A percentile compares a stretch with the other conserved stretches of the same genome.
Conservation (phyloP, 169 alveolate species). For the Eimeria brunetti region DNA sequence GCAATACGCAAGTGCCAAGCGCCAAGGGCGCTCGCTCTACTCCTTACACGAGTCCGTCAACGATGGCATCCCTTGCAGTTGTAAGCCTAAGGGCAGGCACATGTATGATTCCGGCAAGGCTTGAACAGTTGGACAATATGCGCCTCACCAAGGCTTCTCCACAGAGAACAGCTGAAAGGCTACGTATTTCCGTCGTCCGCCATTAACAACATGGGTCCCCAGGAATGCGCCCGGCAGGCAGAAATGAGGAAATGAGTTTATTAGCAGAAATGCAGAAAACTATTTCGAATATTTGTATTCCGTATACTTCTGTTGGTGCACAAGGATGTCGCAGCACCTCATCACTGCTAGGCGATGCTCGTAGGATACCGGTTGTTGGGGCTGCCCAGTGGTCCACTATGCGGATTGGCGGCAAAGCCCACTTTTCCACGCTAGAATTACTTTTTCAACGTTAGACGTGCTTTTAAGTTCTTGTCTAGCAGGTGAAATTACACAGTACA, state of each 20-base stretch:
- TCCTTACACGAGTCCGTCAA: not conserved
- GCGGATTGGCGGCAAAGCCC: not conserved
- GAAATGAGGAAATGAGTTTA: too few species aligned
- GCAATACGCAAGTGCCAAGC: not conserved
- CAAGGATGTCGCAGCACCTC: not conserved
- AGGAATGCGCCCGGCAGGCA: too few species aligned
- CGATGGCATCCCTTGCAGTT: not conserved
- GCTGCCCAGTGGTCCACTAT: slow-evolving; percentile 38
- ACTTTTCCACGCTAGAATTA: not conserved
- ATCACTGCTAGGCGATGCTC: not conserved
- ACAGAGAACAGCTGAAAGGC: not conserved
- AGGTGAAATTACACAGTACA: not conserved
- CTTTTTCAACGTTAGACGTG: not conserved
- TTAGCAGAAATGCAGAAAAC: not conserved
- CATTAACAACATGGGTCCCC: not conserved
- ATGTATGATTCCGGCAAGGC: not conserved
- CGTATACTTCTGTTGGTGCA: not conserved
- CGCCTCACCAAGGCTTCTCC: not conserved
- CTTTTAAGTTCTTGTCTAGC: not conserved
- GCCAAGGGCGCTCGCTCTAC: not conserved
- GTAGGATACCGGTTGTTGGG: not conserved
- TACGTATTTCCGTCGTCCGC: not conserved
- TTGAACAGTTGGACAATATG: not conserved
- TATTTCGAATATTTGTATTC: not conserved
- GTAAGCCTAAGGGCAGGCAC: not conserved